Evolutionary conservation across 352 stramenopile species (phyloP), one percentile per base, ranked within the genome.

Genomic region (Peronospora farinosa): DNA sequence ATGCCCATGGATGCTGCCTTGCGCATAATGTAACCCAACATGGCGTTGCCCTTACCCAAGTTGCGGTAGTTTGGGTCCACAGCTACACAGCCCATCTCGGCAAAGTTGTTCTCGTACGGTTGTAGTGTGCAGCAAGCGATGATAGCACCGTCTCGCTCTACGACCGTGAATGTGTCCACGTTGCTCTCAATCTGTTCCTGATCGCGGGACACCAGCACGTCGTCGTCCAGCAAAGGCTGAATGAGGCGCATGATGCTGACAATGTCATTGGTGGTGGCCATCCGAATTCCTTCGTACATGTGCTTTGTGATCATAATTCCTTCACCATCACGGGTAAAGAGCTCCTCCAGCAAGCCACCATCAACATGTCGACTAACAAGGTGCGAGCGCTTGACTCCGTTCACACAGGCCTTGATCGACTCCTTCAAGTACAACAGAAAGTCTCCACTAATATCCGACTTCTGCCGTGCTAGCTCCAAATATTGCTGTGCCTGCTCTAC

Each of bases 261-360:
- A 65, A 97, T 96, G 67, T 98, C 92, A 56, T 79, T 89, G 16
- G 92, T 86, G 38, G 84, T 87, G 10, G 91, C 95, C 69, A 88
- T 86, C 23, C 89, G 82, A 48, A 98, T 96, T 16, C 93, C 91
- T 67, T 98, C 95, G 63, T 98, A 98, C 60, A 98, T 91, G 67
- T 99, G 92, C 61, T 95, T 86, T 30, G 85, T 97, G 63, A 98
- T 97, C 63, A 99, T 95, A 23, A 97, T 92, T 8, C 95, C 96
- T 54, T 92, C 82, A 40, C 96, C 96, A 67, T 99, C 96, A 43
- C 95, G 88, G 16, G 96, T 98, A 65, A 98, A 99, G n/a, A 99
- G 75, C 68, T 99, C 96, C 61, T 98, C 85, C 17, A 99, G 67
- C 28, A 99, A 67, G 3, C 87, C 93, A 31, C 85, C 85, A 44